Percentiles rank a stretch among this genome's conserved stretches.
Conservation (phyloP, 2,329 filamentous ascomycete genomes). For the Phialophora expanda region DNA sequence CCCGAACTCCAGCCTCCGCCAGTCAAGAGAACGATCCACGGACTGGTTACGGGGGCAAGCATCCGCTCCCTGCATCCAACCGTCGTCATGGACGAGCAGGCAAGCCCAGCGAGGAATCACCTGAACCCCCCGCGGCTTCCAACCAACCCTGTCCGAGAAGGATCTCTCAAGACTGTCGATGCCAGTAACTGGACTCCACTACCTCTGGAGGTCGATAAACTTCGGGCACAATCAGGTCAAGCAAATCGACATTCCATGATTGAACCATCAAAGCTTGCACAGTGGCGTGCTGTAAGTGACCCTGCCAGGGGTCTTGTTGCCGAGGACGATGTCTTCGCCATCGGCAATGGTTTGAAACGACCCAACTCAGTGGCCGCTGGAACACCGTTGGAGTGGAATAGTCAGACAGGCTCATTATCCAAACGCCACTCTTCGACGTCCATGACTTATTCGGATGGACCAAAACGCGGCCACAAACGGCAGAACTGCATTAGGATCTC, state of each 20-base stretch:
- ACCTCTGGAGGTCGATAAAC: slow-evolving; percentile 17
- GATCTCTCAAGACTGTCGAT: slow-evolving; percentile 33
- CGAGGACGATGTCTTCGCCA: slow-evolving; percentile 19
- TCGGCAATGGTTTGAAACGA: slow-evolving; percentile 19
- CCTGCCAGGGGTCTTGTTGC: slow-evolving; percentile 22
- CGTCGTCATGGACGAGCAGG: slow-evolving; percentile 19
- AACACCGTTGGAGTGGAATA: slow-evolving; percentile 34
- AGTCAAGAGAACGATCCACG: slow-evolving; percentile 22
- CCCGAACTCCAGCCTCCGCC: slow-evolving; percentile 20
- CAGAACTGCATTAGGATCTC: slow-evolving; percentile 52
- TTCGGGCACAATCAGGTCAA: slow-evolving; percentile 1
- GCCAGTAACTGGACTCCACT: slow-evolving; percentile 26
- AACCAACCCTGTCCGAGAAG: slow-evolving; percentile 16
- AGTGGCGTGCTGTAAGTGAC: slow-evolving; percentile 31
- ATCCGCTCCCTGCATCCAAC: slow-evolving; percentile 28
- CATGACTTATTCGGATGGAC: slow-evolving; percentile 17
- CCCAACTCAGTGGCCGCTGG: slow-evolving; percentile 37
- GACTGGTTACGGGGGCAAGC: slow-evolving; percentile 19
- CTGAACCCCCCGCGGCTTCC: slow-evolving; percentile 3
- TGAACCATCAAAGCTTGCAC: slow-evolving; percentile 29
- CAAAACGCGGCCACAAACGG: slow-evolving; percentile 47
- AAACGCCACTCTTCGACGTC: slow-evolving; percentile 28
- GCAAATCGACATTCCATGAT: slow-evolving; percentile 30
- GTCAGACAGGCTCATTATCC: slow-evolving; percentile 15
- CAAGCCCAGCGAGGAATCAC: slow-evolving; percentile 5